phyloP scores from a whole-genome alignment of 257 asterid genomes.

The Scutellaria baicalensis region DNA sequence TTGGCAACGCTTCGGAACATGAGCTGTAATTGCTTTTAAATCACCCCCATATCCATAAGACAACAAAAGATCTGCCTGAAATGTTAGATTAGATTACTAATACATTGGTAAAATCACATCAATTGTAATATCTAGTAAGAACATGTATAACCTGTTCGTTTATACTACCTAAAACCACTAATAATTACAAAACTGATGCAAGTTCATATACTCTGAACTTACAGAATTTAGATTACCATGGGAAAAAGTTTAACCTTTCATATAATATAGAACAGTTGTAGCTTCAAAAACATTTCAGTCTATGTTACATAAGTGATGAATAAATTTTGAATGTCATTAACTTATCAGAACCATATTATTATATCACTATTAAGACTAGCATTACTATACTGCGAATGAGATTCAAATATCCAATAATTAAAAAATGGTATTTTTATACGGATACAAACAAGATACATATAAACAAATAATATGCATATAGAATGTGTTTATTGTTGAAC shows the following conservation, averaged over 20 bases:
- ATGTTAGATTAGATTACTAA: slow-evolving; percentile 15
- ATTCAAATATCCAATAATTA: background rate
- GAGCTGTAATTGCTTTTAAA: slow-evolving; percentile 65
- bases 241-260: background rate
- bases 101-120: slow-evolving; percentile 3
- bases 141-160: background rate
- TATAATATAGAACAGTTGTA: background rate
- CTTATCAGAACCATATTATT: background rate
- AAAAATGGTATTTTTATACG: background rate
- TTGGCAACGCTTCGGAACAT: slow-evolving; percentile 83
- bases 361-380: no score
- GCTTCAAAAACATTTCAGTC: background rate
- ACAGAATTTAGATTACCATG: background rate
- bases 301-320: background rate
- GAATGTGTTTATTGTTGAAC: background rate
- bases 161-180: background rate
- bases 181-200: background rate
- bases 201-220: background rate
- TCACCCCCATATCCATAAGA: slow-evolving; percentile 91
- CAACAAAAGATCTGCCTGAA: slow-evolving; percentile 95
- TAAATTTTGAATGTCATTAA: background rate
- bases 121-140: background rate
- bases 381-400: background rate
- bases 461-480: background rate
- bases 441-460: background rate